A percentile compares a stretch with the other conserved stretches of the same genome.
Conservation (phyloP, 306 rosid species). For the Astragalus membranaceus region DNA sequence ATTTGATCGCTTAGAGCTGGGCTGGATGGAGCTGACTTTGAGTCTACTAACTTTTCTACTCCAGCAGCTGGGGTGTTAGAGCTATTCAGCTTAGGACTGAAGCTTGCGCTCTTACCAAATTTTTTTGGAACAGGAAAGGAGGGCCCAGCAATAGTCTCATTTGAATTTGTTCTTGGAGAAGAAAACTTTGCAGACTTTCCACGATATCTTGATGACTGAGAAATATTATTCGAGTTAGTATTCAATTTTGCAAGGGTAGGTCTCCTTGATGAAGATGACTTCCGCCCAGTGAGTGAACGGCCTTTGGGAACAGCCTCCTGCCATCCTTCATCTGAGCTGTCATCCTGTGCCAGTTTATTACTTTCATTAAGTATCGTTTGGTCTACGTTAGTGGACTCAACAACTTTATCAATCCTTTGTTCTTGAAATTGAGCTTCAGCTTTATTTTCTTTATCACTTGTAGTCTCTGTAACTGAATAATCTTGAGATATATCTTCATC, state of each 20-base stretch:
- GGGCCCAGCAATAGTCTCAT: constrained; percentile 46
- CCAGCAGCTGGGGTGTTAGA: constrained; percentile 31
- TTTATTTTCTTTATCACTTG: constrained; percentile 83
- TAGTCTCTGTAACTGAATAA: constrained; percentile 41
- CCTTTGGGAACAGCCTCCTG: constrained; percentile 96
- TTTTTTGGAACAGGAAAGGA: constrained; percentile 48
- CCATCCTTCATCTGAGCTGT: constrained; percentile 88
- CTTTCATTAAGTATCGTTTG: constrained; percentile 27
- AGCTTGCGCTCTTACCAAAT: constrained; percentile 69
- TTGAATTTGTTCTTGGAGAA: constrained; percentile 49
- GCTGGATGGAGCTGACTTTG: constrained; percentile 69
- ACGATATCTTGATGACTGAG: constrained; percentile 63
- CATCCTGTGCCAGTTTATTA: constrained; percentile 46
- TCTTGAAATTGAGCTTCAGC: constrained; percentile 48
- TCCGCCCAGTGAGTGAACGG: constrained; percentile 68
- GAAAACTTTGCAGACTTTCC: constrained; percentile 55
- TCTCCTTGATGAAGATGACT: constrained; percentile 71
- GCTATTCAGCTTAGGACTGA: constrained; percentile 63
- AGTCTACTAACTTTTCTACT: constrained; percentile 44
- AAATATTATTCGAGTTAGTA: constrained; percentile 61
- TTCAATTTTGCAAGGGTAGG: constrained; percentile 86
- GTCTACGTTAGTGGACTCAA: constrained; percentile 43
- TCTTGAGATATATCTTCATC: constrained; percentile 44
- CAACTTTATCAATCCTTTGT: constrained; percentile 41
- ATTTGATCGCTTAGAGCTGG: constrained; percentile 55